Base-by-base conservation (phyloP, 495 filamentous ascomycete genomes). In the Penicillium samsonianum region DNA sequence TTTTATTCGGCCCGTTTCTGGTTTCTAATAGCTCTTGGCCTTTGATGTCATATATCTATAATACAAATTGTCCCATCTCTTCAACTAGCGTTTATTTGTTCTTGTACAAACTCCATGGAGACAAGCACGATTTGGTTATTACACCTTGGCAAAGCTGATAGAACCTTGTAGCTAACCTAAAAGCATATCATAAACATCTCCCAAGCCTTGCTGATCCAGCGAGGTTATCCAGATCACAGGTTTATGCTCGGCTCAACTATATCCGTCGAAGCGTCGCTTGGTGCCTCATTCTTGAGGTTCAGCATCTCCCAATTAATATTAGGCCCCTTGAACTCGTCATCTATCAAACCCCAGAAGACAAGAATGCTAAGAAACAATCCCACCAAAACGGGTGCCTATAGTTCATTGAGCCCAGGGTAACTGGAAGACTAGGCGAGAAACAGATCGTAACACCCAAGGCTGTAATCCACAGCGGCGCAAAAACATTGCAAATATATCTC, bases 401-500 rank as follows among this genome's bases (percentile, higher is more conserved):
- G 55, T 75, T 77, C 65, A 73, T 73, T 22, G 63, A 68, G 3
- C 40, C 48, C 2, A 57, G 28, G 1, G 54, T 62, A 0, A 70
- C 70, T 0, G 46, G 25, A 30, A 49, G 46, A 19, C 5, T 31
- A 31, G 30, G 30, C 2, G 46, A n/a, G 16, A 31, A 31, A 35
- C 46, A 49, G n/a, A 49, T 19, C 46, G 35, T 12, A 17, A 49
- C 46, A 33, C 46, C 26, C 70, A 70, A 22, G 0, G 72, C 43
- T 5, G 59, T 33, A 12, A 76, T 65, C 62, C 72, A 70, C 3
- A 73, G 42, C 2, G 61, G 44, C 2, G 72, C 59, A 28, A 75
- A 72, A 25, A 64, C 20, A 49, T 78, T 78, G 50, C 67, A 72
- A n/a, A 67, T 8, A 23, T 59, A 58, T 5, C 72, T 71, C 12